phyloP scores from a whole-genome alignment of 1,139 yeast species.

The Sugiyamaella novakii region DNA sequence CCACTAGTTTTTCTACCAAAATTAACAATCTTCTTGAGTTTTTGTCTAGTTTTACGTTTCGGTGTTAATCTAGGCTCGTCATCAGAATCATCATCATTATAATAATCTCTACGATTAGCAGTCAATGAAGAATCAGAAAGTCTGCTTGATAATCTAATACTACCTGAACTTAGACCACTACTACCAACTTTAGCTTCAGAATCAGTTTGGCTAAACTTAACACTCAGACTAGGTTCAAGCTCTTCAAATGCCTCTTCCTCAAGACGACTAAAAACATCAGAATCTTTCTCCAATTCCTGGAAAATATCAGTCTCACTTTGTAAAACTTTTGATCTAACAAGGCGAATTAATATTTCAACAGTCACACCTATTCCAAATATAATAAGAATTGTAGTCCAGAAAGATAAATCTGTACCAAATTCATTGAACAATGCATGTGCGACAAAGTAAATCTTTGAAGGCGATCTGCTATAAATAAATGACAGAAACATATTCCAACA shows the following conservation, averaged over 20 bases:
- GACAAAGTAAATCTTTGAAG: constrained; percentile 71
- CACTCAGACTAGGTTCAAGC: constrained; percentile 38
- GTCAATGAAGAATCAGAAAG: constrained; percentile 9
- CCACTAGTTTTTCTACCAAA: constrained; percentile 37
- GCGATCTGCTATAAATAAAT: constrained; percentile 59
- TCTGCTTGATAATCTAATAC: constrained; percentile 5
- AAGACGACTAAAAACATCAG: constrained; percentile 64
- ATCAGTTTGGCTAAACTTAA: constrained; percentile 6
- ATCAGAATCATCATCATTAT: constrained; percentile 61
- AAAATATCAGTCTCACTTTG: constrained; percentile 82
- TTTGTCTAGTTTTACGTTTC: constrained; percentile 39
- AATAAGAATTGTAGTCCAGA: constrained; percentile 79
- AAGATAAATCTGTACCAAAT: constrained; percentile 77
- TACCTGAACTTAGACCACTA: neutral
- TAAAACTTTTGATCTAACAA: constrained; percentile 55
- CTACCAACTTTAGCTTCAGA: constrained; percentile 8
- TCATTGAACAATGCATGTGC: constrained; percentile 63
- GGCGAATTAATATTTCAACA: constrained; percentile 65
- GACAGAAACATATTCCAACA: constrained; percentile 81
- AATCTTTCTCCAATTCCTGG: constrained; percentile 72
- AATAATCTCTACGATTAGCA: constrained; percentile 33
- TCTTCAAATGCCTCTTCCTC: constrained; percentile 75
- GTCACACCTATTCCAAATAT: constrained; percentile 56
- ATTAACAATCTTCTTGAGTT: constrained; percentile 32
- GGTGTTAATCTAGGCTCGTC: constrained; percentile 51